A percentile compares a stretch with the other conserved stretches of the same genome.
Conservation (phyloP, 495 filamentous ascomycete genomes). For the Daldinia concentrica region DNA sequence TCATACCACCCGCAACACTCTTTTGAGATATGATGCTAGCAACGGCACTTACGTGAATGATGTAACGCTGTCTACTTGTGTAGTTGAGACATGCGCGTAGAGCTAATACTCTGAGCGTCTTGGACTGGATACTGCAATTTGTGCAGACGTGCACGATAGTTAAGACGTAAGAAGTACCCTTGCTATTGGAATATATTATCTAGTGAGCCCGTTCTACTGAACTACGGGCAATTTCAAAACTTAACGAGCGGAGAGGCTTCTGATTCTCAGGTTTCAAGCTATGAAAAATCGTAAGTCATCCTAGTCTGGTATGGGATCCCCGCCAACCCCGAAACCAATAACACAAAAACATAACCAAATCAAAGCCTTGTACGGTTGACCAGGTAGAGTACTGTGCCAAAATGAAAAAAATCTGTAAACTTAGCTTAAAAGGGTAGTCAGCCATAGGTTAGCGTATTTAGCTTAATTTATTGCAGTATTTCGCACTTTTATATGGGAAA, state of each 20-base stretch:
- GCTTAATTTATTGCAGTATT: too few species aligned
- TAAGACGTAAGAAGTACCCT: not conserved
- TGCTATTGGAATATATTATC: not conserved
- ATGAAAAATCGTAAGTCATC: not conserved
- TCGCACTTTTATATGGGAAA: too few species aligned
- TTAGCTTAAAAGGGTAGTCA: too few species aligned
- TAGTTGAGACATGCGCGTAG: too few species aligned
- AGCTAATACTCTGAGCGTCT: not conserved
- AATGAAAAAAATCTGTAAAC: too few species aligned
- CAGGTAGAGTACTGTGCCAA: too few species aligned
- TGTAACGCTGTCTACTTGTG: not conserved
- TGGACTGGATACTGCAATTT: not conserved
- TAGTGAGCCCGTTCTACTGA: too few species aligned
- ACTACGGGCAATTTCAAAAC: not conserved
- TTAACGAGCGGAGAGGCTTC: not conserved
- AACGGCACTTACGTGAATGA: not conserved
- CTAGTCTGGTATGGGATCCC: not conserved
- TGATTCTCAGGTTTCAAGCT: not conserved
- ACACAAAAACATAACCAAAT: not conserved
- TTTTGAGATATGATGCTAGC: not conserved
- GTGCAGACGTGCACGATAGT: not conserved
- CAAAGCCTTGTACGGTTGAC: too few species aligned
- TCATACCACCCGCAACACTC: not conserved
- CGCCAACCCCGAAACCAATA: not conserved
- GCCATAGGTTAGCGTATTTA: too few species aligned